Conservation (phyloP, 208 protist genomes). For the Acanthamoeba healyi region DNA sequence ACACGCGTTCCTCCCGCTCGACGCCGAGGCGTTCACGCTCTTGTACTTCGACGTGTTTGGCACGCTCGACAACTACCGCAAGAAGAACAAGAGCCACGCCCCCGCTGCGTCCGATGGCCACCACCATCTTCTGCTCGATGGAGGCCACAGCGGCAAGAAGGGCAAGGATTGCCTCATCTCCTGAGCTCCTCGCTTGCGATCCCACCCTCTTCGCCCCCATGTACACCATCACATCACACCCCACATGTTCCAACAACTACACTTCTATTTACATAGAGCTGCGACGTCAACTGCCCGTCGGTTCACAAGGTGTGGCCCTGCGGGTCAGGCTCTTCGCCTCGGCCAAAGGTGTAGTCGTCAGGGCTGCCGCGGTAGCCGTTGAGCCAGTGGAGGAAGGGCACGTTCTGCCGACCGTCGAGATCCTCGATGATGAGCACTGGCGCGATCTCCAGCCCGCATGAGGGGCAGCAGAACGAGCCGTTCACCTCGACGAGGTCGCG, state of each 20-base stretch:
- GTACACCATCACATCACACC: no score
- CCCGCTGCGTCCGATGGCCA: not conserved
- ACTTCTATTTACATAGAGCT: not conserved
- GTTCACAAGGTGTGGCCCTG: not conserved
- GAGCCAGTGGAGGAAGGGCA: not conserved
- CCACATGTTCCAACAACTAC: no score
- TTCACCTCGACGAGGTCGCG: not conserved
- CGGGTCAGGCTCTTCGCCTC: not conserved
- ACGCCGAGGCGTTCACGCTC: conserved; percentile 28
- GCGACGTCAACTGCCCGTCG: not conserved
- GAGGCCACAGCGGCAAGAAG: conserved; percentile 12
- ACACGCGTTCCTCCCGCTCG: conserved; percentile 24
- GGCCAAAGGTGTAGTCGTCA: not conserved
- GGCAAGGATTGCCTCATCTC: conserved; percentile 48
- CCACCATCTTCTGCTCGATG: not conserved
- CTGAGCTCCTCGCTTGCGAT: not conserved
- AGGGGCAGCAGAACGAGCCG: conserved; percentile 10
- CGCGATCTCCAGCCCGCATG: not conserved
- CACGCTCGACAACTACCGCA: conserved; percentile 3
- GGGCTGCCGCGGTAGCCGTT: conserved; percentile 15
- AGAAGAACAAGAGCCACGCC: conserved; percentile 5
- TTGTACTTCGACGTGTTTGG: conserved; percentile 48
- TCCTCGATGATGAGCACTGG: conserved; percentile 22
- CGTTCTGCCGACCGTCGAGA: conserved; percentile 1
- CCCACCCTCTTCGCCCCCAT: no score